Percentiles rank a stretch among this genome's conserved stretches.
These are phyloP conservation scores for Tuber brumale DNA, from an alignment of 495 filamentous ascomycete species.

Conservation along the genomic window DNA sequence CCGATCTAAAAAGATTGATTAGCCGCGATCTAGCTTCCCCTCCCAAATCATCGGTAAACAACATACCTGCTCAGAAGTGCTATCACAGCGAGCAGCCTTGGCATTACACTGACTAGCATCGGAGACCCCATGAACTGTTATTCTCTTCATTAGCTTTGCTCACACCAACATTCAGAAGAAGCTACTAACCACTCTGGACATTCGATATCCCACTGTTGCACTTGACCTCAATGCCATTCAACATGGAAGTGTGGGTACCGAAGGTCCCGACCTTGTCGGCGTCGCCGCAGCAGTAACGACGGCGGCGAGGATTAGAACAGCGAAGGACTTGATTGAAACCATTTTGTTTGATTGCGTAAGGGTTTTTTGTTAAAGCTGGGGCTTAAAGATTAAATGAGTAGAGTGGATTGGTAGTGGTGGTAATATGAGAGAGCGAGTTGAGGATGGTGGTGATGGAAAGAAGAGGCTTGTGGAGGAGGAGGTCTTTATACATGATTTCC, in stretches of 20 bases:
- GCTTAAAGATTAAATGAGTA: not conserved
- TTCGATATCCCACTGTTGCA: not conserved
- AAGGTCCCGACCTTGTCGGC: rapidly evolving
- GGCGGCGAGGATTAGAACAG: not conserved
- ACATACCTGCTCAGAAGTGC: not conserved
- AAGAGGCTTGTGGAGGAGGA: not conserved
- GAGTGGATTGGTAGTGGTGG: not conserved
- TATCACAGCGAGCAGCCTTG: not conserved
- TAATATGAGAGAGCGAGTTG: not conserved
- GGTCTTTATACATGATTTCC: not conserved
- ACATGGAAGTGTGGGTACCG: not conserved
- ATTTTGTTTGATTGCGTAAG: not conserved
- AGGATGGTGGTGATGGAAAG: not conserved
- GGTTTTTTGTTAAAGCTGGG: not conserved
- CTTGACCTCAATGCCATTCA: not conserved
- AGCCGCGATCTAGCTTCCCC: not conserved
- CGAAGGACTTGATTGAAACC: not conserved
- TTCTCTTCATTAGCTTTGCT: not conserved
- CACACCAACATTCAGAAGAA: not conserved
- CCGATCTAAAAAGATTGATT: not conserved
- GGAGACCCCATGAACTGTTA: not conserved
- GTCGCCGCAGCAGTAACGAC: not conserved
- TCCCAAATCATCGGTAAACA: not conserved
- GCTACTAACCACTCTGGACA: not conserved
- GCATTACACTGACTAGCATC: not conserved